phyloP scores from a whole-genome alignment of 495 filamentous ascomycete species.

The Aspergillus leporis region DNA sequence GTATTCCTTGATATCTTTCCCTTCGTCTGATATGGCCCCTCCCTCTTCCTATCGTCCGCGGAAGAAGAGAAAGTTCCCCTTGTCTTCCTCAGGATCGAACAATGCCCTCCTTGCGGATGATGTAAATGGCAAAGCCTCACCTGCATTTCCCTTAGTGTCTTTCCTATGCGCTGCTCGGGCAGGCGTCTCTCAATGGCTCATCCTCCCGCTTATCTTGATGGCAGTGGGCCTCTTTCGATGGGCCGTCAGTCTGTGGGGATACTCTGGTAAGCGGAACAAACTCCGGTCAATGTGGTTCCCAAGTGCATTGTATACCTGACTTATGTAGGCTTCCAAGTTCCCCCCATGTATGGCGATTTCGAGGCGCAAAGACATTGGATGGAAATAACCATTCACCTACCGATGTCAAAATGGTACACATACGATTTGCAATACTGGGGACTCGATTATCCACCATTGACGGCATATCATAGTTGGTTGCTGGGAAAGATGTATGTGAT shows the following conservation, averaged over 20 bases:
- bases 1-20: constrained; percentile 12
- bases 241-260: constrained; percentile 89
- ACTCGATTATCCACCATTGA: constrained; percentile 94
- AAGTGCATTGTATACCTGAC: constrained; percentile 18
- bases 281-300: background rate
- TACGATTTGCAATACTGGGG: constrained; percentile 98
- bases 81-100: constrained; percentile 48
- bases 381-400: constrained; percentile 88
- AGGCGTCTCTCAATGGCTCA: constrained; percentile 87
- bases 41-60: constrained; percentile 55
- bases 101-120: constrained; percentile 50
- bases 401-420: constrained; percentile 94
- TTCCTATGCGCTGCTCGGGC: constrained; percentile 89
- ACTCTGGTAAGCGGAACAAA: constrained; percentile 68
- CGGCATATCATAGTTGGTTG: constrained; percentile 96
- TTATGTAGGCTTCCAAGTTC: constrained; percentile 67
- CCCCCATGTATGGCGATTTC: constrained; percentile 95
- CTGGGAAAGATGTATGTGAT: constrained; percentile 72
- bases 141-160: constrained; percentile 83
- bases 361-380: constrained; percentile 99
- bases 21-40: constrained; percentile 32
- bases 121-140: constrained; percentile 39
- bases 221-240: constrained; percentile 87
- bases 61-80: constrained; percentile 55
- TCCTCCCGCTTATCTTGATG: constrained; percentile 85